Percentiles rank a stretch among this genome's conserved stretches.
Conservation (phyloP, 139 green algal species). For the Zygnema circumcarinatum region DNA sequence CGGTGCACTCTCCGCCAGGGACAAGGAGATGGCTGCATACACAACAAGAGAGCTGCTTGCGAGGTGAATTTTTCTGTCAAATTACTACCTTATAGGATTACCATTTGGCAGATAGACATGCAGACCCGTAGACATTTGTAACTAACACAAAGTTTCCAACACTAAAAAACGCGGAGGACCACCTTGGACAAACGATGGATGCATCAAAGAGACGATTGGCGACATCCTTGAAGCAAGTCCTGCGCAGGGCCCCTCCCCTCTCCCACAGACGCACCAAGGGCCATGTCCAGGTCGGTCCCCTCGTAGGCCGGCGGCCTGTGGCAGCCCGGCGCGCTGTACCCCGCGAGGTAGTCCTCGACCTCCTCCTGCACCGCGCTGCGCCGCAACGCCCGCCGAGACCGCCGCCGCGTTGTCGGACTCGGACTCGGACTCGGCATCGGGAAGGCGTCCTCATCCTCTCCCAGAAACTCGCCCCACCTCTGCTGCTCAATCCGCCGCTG, state of each 20-base stretch:
- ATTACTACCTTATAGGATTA: no score
- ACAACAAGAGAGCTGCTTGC: no score
- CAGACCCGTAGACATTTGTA: no score
- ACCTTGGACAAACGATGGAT: no score
- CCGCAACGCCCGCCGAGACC: not conserved
- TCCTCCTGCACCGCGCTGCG: not conserved
- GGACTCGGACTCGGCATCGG: not conserved
- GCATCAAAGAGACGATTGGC: no score
- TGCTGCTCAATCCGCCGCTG: constrained; percentile 28
- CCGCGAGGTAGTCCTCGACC: not conserved
- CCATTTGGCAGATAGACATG: no score
- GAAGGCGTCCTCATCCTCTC: constrained; percentile 10
- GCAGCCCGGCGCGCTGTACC: not conserved
- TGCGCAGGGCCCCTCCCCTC: no score
- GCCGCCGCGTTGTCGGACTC: not conserved
- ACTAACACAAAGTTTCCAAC: no score
- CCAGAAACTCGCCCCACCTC: constrained; percentile 20
- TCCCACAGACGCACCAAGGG: not conserved
- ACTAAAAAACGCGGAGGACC: no score
- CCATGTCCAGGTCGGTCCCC: not conserved
- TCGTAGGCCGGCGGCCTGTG: not conserved
- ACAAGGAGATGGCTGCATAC: not conserved
- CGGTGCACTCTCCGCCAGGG: not conserved
- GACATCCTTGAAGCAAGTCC: no score
- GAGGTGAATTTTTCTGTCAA: no score